Evolutionary conservation across 2,329 filamentous ascomycete genomes (phyloP).

Genomic region (Fusarium sp.): DNA sequence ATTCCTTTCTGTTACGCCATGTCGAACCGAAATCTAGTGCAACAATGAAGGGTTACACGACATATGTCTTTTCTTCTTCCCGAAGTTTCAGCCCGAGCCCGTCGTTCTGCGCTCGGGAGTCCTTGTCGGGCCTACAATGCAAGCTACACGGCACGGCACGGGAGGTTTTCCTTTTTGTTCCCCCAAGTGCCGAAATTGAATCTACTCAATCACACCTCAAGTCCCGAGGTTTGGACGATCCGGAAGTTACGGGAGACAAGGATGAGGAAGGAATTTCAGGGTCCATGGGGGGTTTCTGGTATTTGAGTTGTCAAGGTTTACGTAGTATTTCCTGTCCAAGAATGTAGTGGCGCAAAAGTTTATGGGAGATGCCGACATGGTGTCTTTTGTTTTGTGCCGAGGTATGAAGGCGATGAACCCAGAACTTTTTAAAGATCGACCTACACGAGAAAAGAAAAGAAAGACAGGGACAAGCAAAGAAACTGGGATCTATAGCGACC

Average conservation of each 20-base stretch:
- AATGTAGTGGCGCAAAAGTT: neutral
- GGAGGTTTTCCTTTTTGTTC: neutral
- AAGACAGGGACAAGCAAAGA: neutral
- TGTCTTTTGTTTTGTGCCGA: neutral
- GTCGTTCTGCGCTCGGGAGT: neutral
- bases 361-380: neutral
- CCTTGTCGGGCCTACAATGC: neutral
- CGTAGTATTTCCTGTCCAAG: neutral
- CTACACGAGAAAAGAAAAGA: neutral
- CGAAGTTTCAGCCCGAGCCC: neutral
- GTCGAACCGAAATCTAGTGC: neutral
- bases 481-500: neutral
- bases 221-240: conserved; percentile 18
- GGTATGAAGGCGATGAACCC: neutral
- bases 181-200: conserved; percentile 22
- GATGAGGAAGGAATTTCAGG: neutral
- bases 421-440: neutral
- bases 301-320: neutral
- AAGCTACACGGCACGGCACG: neutral
- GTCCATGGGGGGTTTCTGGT: neutral
- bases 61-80: neutral
- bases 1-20: neutral
- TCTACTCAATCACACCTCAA: conserved; percentile 16
- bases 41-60: neutral
- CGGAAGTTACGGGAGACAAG: neutral